These are phyloP conservation scores for Trichoderma pleuroti DNA, from an alignment of 2,329 filamentous ascomycete genomes.

Conservation along the genomic window DNA sequence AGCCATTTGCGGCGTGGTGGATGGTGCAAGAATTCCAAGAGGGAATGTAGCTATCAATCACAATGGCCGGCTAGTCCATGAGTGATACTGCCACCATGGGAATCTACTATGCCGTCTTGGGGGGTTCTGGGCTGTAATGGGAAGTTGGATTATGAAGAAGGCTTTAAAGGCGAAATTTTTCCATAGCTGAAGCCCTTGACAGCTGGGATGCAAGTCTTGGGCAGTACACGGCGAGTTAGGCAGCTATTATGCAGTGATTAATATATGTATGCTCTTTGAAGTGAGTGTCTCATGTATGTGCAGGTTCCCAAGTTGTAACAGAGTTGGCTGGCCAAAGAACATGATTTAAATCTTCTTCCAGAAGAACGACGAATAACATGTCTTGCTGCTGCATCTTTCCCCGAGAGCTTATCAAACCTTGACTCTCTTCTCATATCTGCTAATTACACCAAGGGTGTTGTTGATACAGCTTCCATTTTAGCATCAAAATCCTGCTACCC, in stretches of 20 bases:
- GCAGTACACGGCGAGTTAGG: neutral
- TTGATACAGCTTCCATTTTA: neutral
- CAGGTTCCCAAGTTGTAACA: neutral
- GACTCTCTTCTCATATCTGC: neutral
- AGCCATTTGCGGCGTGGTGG: neutral
- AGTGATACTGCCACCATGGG: neutral
- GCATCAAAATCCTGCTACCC: neutral
- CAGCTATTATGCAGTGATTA: neutral
- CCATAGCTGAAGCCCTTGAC: neutral
- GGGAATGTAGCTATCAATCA: neutral
- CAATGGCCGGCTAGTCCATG: neutral
- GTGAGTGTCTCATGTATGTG: neutral
- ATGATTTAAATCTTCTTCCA: neutral
- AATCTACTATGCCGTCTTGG: neutral
- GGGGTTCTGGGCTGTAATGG: neutral
- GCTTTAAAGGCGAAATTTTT: neutral
- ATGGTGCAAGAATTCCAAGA: neutral
- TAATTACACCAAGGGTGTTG: neutral
- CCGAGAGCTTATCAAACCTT: neutral
- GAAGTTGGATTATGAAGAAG: neutral
- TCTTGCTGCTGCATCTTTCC: neutral
- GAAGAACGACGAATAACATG: neutral
- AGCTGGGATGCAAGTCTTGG: neutral
- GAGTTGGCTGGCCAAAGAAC: neutral
- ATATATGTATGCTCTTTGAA: neutral